Evolutionary conservation across 78 protist species (phyloP).

Genomic region (Dictyostelium firmibasis): DNA sequence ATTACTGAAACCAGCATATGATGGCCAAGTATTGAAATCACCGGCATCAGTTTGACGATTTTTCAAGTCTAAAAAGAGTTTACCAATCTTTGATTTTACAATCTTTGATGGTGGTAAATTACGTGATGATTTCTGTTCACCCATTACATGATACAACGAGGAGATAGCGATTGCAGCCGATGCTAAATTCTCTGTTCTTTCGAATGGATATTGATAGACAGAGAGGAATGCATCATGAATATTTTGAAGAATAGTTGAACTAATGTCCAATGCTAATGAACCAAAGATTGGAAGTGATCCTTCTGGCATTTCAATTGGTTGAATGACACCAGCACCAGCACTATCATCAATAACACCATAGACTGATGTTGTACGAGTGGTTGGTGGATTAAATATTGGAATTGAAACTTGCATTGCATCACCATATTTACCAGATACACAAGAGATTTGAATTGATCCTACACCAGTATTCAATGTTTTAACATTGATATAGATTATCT

Average conservation of each 20-base stretch:
- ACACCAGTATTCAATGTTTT: slow-evolving; percentile 33
- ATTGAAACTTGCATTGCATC: slow-evolving; percentile 67
- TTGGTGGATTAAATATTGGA: slow-evolving; percentile 53
- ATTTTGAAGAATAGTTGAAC: slow-evolving; percentile 57
- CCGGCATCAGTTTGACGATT: slow-evolving; percentile 40
- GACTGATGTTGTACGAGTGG: slow-evolving; percentile 25
- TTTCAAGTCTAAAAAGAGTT: background rate
- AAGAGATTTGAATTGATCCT: slow-evolving; percentile 32
- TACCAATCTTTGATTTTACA: slow-evolving; percentile 3
- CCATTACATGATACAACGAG: slow-evolving; percentile 5
- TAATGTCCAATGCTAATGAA: slow-evolving; percentile 12
- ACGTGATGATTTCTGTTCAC: slow-evolving; percentile 20
- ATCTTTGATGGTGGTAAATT: slow-evolving; percentile 14
- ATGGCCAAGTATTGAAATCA: slow-evolving; percentile 48
- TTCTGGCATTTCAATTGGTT: slow-evolving; percentile 49
- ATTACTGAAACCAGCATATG: too few species aligned
- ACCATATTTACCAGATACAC: slow-evolving; percentile 72
- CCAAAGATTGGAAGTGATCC: slow-evolving; percentile 66
- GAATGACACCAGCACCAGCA: background rate
- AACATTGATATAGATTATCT: slow-evolving; percentile 11
- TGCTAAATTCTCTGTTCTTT: slow-evolving; percentile 61
- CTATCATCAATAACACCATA: slow-evolving; percentile 52
- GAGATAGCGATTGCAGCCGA: slow-evolving; percentile 27
- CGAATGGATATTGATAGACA: slow-evolving; percentile 13
- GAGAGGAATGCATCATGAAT: slow-evolving; percentile 32